Conservation (phyloP, 169 alveolate species). For the Cryptosporidium parvum region DNA sequence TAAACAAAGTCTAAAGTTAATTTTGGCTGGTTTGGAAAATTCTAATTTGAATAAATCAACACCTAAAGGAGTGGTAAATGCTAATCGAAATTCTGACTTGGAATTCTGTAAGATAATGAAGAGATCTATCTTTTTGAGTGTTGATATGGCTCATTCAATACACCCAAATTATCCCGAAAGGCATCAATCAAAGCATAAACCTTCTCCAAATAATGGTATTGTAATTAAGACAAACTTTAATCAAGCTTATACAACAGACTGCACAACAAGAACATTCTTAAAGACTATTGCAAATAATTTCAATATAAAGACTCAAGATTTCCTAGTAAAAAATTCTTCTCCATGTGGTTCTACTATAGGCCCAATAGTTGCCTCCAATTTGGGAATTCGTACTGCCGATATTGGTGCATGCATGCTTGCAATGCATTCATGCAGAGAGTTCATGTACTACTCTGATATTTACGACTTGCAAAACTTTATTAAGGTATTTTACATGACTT, state of each 20-base stretch:
- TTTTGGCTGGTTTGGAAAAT: slow-evolving; percentile 65
- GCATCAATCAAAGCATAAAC: slow-evolving; percentile 89
- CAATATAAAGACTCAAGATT: slow-evolving; percentile 90
- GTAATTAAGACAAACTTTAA: slow-evolving; percentile 91
- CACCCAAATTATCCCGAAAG: slow-evolving; percentile 97
- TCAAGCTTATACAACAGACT: slow-evolving; percentile 92
- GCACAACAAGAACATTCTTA: slow-evolving; percentile 87
- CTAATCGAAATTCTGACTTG: slow-evolving; percentile 68
- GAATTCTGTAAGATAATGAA: slow-evolving; percentile 80
- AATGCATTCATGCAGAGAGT: slow-evolving; percentile 96
- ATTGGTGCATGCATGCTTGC: slow-evolving; percentile 96
- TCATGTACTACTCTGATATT: slow-evolving; percentile 77
- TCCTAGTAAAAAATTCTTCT: slow-evolving; percentile 92
- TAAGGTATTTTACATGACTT: slow-evolving; percentile 28
- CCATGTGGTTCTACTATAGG: slow-evolving; percentile 98
- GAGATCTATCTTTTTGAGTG: slow-evolving; percentile 85
- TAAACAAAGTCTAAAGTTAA: slow-evolving; percentile 81
- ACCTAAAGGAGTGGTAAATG: not conserved
- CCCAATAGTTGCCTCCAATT: slow-evolving; percentile 90
- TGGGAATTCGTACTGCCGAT: slow-evolving; percentile 93
- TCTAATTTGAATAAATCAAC: not conserved
- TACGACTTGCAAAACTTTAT: slow-evolving; percentile 34
- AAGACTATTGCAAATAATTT: slow-evolving; percentile 84
- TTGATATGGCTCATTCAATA: slow-evolving; percentile 97
- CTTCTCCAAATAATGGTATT: slow-evolving; percentile 91